Evolutionary conservation across 129 eudicot species (phyloP).

Genomic region (Escallonia herrerae): DNA sequence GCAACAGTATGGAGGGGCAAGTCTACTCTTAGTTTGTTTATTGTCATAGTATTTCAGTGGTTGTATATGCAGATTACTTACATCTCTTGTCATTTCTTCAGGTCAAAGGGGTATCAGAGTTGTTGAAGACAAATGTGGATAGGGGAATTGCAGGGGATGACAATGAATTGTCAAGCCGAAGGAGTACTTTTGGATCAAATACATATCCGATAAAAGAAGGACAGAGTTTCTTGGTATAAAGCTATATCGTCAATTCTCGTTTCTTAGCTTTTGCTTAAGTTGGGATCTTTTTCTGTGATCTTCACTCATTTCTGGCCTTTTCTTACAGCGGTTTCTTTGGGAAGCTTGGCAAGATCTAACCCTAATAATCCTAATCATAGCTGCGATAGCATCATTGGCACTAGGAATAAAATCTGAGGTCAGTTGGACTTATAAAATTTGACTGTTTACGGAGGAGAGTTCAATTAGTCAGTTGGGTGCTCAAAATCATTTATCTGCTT

Average conservation of each 20-base stretch:
- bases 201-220: conserved; percentile 88
- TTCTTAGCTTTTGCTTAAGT: background rate
- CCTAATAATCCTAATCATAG: conserved; percentile 69
- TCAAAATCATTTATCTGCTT: background rate
- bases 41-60: background rate
- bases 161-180: conserved; percentile 46
- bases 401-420: conserved; percentile 91
- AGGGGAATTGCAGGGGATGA: conserved; percentile 53
- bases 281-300: background rate
- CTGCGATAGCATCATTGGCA: conserved; percentile 73
- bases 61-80: background rate
- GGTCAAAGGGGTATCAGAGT: conserved; percentile 55
- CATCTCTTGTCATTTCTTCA: conserved; percentile 23
- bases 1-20: conserved; percentile 83
- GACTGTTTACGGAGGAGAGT: background rate
- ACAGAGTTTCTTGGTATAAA: conserved; percentile 52
- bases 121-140: conserved; percentile 62
- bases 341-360: conserved; percentile 93
- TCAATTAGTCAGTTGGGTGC: background rate
- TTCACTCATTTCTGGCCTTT: conserved; percentile 6
- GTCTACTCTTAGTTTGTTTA: conserved; percentile 13
- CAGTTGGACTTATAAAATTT: conserved; percentile 10
- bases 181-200: conserved; percentile 67
- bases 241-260: background rate
- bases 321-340: conserved; percentile 65